A percentile compares a stretch with the other conserved stretches of the same genome.
Conservation (phyloP, 1,139 yeast genomes). For the Ogataea hybrid region DNA sequence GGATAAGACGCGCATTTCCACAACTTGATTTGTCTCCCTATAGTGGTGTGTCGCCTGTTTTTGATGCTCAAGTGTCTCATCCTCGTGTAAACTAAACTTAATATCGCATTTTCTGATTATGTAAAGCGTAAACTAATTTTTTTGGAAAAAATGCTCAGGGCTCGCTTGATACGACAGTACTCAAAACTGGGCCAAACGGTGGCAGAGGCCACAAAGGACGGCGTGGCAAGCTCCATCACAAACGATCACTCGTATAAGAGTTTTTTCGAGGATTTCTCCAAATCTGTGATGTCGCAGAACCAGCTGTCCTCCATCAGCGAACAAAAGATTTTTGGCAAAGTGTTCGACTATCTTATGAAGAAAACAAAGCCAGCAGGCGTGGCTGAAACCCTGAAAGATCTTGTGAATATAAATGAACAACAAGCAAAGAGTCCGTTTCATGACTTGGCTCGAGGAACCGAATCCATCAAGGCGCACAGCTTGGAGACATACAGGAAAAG, state of each 20-base stretch:
- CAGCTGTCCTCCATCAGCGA: slow-evolving; percentile 31
- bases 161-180: slow-evolving; percentile 4
- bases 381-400: slow-evolving; percentile 26
- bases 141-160: slow-evolving; percentile 3
- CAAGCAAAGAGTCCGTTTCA: background rate
- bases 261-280: slow-evolving; percentile 28
- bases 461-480: slow-evolving; percentile 8
- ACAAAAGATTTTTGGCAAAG: slow-evolving; percentile 31
- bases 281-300: slow-evolving; percentile 16
- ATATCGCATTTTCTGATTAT: too few relatives aligned
- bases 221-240: slow-evolving; percentile 13
- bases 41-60: too few relatives aligned
- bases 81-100: too few relatives aligned
- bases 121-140: background rate
- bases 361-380: slow-evolving; percentile 26
- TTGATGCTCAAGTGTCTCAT: too few relatives aligned
- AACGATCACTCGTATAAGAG: slow-evolving; percentile 24
- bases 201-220: slow-evolving; percentile 3
- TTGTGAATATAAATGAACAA: slow-evolving; percentile 18
- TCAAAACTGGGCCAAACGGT: slow-evolving; percentile 7
- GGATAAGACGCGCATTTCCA: too few relatives aligned
- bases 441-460: slow-evolving; percentile 16
- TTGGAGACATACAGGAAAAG: slow-evolving; percentile 14
- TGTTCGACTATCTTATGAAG: slow-evolving; percentile 28
- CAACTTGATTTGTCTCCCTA: too few relatives aligned